Conservation (phyloP, 2,329 filamentous ascomycete genomes). For the Beauveria asiatica region DNA sequence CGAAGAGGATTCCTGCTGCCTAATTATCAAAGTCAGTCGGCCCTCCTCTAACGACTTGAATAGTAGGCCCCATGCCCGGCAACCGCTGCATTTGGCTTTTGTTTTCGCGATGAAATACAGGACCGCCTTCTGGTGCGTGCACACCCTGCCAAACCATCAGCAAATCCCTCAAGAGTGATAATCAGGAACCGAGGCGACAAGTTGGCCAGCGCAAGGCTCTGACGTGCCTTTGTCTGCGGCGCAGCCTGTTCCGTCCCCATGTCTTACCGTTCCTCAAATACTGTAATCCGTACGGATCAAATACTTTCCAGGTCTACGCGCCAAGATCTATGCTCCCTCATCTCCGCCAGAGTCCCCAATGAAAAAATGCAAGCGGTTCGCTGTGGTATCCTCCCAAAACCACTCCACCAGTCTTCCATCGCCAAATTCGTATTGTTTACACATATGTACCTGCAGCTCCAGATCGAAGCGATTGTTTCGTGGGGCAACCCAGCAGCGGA, state of each 20-base stretch:
- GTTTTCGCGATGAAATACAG: not conserved
- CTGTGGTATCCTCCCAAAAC: not conserved
- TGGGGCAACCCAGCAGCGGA: not conserved
- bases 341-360: not conserved
- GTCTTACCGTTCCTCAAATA: not conserved
- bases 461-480: not conserved
- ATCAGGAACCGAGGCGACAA: too few species aligned
- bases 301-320: not conserved
- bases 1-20: not conserved
- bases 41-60: not conserved
- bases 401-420: not conserved
- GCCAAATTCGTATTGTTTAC: not conserved
- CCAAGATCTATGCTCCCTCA: not conserved
- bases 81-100: not conserved
- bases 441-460: not conserved
- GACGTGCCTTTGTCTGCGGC: too few species aligned
- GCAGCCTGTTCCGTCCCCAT: too few species aligned
- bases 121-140: not conserved
- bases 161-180: too few species aligned
- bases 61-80: not conserved
- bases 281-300: too few species aligned
- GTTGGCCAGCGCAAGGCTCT: too few species aligned
- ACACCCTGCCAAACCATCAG: not conserved
- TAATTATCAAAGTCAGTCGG: not conserved
- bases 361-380: not conserved